Evolutionary conservation across 78 protist genomes (phyloP).

Genomic region (Chrysochromulina tobinii): DNA sequence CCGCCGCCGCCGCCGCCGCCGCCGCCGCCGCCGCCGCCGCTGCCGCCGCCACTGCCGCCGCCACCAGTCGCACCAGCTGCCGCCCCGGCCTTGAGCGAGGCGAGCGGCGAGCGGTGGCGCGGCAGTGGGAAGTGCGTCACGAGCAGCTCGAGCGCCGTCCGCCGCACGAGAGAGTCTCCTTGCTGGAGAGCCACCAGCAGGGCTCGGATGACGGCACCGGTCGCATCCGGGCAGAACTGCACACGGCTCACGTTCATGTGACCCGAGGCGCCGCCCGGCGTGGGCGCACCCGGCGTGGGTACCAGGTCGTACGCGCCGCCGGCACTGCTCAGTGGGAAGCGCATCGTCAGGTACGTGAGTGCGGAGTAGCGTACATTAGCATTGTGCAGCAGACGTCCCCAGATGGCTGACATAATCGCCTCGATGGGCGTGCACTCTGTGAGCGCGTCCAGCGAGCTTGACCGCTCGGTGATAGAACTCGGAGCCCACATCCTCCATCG

Average conservation of each 20-base stretch:
- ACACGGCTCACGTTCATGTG: background rate
- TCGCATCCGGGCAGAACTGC: conserved; percentile 1
- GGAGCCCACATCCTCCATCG: background rate
- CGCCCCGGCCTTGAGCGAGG: background rate
- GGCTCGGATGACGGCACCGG: background rate
- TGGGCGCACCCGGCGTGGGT: background rate
- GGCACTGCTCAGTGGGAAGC: background rate
- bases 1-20: background rate
- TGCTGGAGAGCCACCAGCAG: background rate
- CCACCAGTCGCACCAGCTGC: too few species aligned
- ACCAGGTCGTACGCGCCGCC: background rate
- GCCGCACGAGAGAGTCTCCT: conserved; percentile 29
- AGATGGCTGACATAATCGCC: background rate
- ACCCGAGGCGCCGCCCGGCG: background rate
- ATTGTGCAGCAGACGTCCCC: conserved; percentile 22
- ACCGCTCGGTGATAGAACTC: background rate
- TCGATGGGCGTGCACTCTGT: background rate
- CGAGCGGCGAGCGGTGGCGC: background rate
- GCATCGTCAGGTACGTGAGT: conserved; percentile 6
- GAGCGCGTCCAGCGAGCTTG: background rate
- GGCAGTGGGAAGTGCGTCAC: conserved; percentile 4
- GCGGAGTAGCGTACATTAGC: background rate
- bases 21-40: background rate
- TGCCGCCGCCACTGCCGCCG: background rate
- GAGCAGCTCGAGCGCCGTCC: conserved; percentile 37